Base-by-base conservation (phyloP, 2,329 filamentous ascomycete species). In the Cercospora sojina region DNA sequence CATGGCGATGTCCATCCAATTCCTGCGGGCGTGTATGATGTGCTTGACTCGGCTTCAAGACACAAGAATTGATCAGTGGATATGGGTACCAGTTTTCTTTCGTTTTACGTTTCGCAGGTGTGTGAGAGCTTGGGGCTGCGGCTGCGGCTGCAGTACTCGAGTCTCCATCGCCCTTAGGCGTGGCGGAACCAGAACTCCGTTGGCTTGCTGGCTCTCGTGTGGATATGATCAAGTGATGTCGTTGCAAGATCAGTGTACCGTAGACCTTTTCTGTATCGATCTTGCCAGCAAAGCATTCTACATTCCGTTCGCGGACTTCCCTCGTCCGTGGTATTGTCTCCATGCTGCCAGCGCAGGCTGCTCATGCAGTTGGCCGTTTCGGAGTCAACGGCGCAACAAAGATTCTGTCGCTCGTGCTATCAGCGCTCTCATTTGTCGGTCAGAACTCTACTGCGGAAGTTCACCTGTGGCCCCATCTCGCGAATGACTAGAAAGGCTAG, bases 41-140 rank as follows among this genome's bases (percentile, higher is more conserved):
- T 9, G 69, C 59, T 59, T 76, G 71, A 55, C 74, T 75, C 9
- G 92, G 90, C 67, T 92, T 88, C 71, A 94, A 88, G 25, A 86
- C 87, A 80, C 93, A 97, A 74, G 89, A 87, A 47, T 87, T 87
- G 74, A 99, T 92, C 80, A 98, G 93, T 25, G 94, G 93, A 79
- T 93, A 99, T 16, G 95, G 93, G 64, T 98, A 92, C 91, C 94
- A 99, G 76, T 91, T 87, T 79, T 51, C 62, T 23, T 49, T 58
- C n/a, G 35, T 49, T 49, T 35, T 64, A 13, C 18, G 62, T 41
- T 64, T 64, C 18, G 41, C n/a, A 20, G 13, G 31, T n/a, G 53
- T 27, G 27, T 29, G 25, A 18, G n/a, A 13, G 13, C 25, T 23
- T 27, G 53, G 7, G 18, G 29, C 31, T 13, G 38, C 5, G 18